Evolutionary conservation across 495 filamentous ascomycete genomes (phyloP).

Genomic region (Penicillium bialowiezense): DNA sequence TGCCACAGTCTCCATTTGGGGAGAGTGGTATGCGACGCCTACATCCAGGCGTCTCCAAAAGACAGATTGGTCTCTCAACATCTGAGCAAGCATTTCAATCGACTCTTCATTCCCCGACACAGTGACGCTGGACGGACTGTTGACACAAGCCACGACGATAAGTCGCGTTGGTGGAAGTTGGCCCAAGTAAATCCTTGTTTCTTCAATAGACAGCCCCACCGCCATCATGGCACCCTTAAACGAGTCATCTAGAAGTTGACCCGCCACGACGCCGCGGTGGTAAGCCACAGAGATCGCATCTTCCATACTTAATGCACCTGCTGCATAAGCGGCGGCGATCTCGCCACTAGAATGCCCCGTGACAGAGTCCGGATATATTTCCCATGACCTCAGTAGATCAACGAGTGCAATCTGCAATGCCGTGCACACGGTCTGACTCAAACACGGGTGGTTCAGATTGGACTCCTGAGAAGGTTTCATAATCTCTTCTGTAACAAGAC

Average conservation of each 20-base stretch:
- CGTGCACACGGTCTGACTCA: slow-evolving; percentile 24
- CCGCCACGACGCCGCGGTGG: slow-evolving; percentile 20
- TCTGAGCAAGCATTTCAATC: slow-evolving; percentile 38
- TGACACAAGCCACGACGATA: slow-evolving; percentile 47
- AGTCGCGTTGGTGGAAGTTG: too few relatives aligned
- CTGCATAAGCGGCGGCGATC: slow-evolving; percentile 44
- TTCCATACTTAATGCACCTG: slow-evolving; percentile 31
- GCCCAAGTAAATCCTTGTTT: slow-evolving; percentile 17
- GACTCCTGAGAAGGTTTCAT: background rate
- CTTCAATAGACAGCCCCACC: slow-evolving; percentile 23
- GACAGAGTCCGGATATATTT: slow-evolving; percentile 34
- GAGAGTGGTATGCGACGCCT: slow-evolving; percentile 63
- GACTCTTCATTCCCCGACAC: slow-evolving; percentile 37
- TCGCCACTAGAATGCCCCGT: slow-evolving; percentile 63
- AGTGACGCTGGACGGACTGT: slow-evolving; percentile 43
- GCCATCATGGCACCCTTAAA: slow-evolving; percentile 35
- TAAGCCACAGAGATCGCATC: slow-evolving; percentile 30
- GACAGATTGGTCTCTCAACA: slow-evolving; percentile 40
- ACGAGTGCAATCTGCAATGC: slow-evolving; percentile 35
- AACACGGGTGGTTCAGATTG: slow-evolving; percentile 11
- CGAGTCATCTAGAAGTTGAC: slow-evolving; percentile 8
- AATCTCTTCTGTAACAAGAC: slow-evolving; percentile 15
- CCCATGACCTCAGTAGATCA: slow-evolving; percentile 27
- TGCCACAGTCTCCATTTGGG: slow-evolving; percentile 49
- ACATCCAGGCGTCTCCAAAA: slow-evolving; percentile 56